Conservation (phyloP, 169 alveolate genomes). For the Theileria annulata region DNA sequence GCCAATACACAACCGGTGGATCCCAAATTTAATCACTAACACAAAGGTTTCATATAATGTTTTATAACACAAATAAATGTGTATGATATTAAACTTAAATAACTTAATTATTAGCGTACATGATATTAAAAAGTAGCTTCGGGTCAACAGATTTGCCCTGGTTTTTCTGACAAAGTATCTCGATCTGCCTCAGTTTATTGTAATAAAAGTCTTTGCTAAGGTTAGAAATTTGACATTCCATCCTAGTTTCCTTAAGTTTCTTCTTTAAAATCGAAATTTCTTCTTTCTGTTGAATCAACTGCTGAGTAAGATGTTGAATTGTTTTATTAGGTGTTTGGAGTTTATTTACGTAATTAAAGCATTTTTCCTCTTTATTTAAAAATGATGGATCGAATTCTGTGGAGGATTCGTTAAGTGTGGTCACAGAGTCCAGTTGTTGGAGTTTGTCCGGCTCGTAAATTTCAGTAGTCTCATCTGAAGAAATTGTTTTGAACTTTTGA, state of each 20-base stretch:
- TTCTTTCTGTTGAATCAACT: conserved; percentile 56
- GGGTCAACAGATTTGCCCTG: conserved; percentile 56
- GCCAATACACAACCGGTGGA: neutral
- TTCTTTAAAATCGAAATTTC: conserved; percentile 69
- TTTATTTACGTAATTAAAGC: conserved; percentile 19
- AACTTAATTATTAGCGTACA: conserved; percentile 39
- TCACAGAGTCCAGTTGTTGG: neutral
- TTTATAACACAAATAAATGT: neutral
- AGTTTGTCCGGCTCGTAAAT: neutral
- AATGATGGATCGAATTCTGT: conserved; percentile 27
- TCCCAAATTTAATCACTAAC: neutral
- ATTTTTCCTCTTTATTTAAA: conserved; percentile 7
- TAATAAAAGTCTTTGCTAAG: conserved; percentile 91
- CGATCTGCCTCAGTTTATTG: conserved; percentile 88
- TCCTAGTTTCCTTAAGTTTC: conserved; percentile 72
- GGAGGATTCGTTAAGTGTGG: conserved; percentile 1
- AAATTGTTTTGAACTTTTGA: neutral
- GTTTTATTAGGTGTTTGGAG: conserved; percentile 25
- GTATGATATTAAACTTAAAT: conserved; percentile 2
- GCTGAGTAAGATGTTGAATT: conserved; percentile 23
- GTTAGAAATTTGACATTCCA: conserved; percentile 82
- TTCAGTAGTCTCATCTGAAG: neutral
- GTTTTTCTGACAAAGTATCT: conserved; percentile 83
- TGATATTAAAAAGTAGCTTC: conserved; percentile 58
- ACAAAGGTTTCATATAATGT: neutral